Evolutionary conservation across 768 basidiomycete genomes (phyloP).

Genomic region (Lactifluus pinguis): DNA sequence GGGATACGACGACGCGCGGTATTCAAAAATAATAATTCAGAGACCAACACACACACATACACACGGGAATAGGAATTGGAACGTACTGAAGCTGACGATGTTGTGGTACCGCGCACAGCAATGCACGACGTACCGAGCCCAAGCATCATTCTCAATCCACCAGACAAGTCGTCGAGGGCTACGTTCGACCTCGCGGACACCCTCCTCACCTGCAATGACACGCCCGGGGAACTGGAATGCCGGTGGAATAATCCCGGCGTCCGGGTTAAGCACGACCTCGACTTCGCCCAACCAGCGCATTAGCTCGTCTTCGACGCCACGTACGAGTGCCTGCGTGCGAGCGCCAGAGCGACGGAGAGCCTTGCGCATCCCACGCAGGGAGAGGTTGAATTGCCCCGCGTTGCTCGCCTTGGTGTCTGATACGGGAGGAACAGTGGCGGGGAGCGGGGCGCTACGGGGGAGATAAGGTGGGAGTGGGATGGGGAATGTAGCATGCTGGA

Average conservation of each 20-base stretch:
- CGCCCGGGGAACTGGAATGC: conserved; percentile 30
- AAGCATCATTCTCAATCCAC: conserved; percentile 61
- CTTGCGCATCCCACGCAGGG: conserved; percentile 65
- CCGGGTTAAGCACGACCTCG: conserved; percentile 47
- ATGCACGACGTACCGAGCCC: conserved; percentile 74
- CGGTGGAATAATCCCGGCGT: conserved; percentile 18
- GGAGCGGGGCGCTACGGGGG: conserved; percentile 47
- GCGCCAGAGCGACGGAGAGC: conserved; percentile 54
- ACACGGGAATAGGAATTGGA: neutral
- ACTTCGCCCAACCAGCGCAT: conserved; percentile 51
- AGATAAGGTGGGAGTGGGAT: conserved; percentile 66
- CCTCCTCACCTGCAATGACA: conserved; percentile 42
- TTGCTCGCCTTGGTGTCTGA: conserved; percentile 43
- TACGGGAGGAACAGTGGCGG: conserved; percentile 33
- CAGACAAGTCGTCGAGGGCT: conserved; percentile 64
- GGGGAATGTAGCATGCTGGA: conserved; percentile 54
- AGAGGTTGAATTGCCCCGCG: conserved; percentile 69
- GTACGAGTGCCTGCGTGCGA: conserved; percentile 52
- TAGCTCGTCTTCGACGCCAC: conserved; percentile 59
- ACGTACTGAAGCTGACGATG: conserved; percentile 74
- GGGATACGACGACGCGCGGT: neutral
- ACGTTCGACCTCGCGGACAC: conserved; percentile 56
- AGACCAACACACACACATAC: too few relatives aligned
- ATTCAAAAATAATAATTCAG: neutral
- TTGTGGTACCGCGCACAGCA: conserved; percentile 75